Percentiles rank a stretch among this genome's conserved stretches.
Evolutionary conservation across 2,329 filamentous ascomycete genomes (phyloP).

Genomic region (Aspergillus sp.): DNA sequence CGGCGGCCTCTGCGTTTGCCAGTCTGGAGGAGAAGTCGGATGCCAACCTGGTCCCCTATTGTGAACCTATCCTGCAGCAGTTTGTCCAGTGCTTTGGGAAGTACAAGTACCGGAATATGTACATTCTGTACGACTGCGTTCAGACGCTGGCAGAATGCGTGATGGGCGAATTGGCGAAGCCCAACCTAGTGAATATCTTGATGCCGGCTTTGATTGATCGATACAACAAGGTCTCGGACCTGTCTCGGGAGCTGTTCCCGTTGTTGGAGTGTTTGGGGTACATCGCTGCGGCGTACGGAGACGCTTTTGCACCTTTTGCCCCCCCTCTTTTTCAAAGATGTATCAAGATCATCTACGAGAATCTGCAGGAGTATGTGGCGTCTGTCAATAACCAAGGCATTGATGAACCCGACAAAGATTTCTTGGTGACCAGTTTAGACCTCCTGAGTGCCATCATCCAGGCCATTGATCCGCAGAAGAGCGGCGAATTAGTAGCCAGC

Average conservation of each 20-base stretch:
- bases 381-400: constrained; percentile 59
- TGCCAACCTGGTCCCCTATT: constrained; percentile 71
- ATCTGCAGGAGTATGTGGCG: constrained; percentile 70
- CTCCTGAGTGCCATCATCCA: constrained; percentile 90
- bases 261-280: constrained; percentile 95
- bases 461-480: constrained; percentile 66
- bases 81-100: constrained; percentile 85
- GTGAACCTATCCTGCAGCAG: constrained; percentile 79
- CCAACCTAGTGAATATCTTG: constrained; percentile 70
- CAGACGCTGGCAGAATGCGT: constrained; percentile 93
- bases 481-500: constrained; percentile 64
- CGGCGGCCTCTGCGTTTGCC: constrained; percentile 89
- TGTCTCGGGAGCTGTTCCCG: constrained; percentile 88
- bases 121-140: constrained; percentile 96
- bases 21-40: constrained; percentile 92
- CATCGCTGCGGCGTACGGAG: constrained; percentile 75
- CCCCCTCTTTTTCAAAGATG: constrained; percentile 79
- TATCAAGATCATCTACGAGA: constrained; percentile 82
- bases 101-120: constrained; percentile 99
- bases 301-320: constrained; percentile 76
- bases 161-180: constrained; percentile 68
- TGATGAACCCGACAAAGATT: constrained; percentile 89
- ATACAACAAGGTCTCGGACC: constrained; percentile 78
- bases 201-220: constrained; percentile 89
- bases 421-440: constrained; percentile 89